phyloP scores from a whole-genome alignment of 371 early-diverging fungal species.

The Syncephalastrum contaminatum region DNA sequence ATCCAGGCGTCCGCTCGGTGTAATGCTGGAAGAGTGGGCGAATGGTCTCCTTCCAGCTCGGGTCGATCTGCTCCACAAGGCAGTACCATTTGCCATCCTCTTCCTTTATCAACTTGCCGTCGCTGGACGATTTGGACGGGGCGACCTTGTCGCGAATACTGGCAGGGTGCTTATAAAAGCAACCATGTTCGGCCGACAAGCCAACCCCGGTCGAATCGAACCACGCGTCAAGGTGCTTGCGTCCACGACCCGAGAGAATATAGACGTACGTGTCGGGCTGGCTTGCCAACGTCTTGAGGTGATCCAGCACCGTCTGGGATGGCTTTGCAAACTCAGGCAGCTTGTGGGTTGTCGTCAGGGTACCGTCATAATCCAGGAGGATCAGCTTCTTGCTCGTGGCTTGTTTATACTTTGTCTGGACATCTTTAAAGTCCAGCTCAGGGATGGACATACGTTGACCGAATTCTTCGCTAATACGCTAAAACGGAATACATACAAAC shows the following conservation, averaged over 20 bases:
- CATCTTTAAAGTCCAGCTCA: constrained; percentile 46
- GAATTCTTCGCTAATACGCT: constrained; percentile 71
- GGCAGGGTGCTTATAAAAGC: constrained; percentile 91
- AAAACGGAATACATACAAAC: background rate
- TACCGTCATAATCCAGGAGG: constrained; percentile 95
- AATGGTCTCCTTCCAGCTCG: constrained; percentile 90
- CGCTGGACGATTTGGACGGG: constrained; percentile 36
- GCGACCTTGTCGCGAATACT: constrained; percentile 49
- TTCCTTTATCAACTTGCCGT: constrained; percentile 62
- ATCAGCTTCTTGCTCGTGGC: constrained; percentile 66
- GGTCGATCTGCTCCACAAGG: constrained; percentile 85
- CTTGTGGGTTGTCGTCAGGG: constrained; percentile 79
- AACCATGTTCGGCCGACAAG: constrained; percentile 94
- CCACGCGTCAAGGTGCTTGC: constrained; percentile 86
- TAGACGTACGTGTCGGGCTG: constrained; percentile 90
- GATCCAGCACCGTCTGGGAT: constrained; percentile 61
- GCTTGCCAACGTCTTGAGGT: constrained; percentile 66
- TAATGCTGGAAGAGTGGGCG: constrained; percentile 92
- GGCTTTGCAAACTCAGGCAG: constrained; percentile 92
- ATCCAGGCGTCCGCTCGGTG: constrained; percentile 93
- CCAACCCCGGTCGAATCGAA: constrained; percentile 86
- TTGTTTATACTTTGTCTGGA: constrained; percentile 38
- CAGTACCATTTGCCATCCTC: constrained; percentile 79
- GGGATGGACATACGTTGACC: constrained; percentile 73
- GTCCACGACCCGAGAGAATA: constrained; percentile 86